These are phyloP conservation scores for Tilletia indica DNA, from an alignment of 1,284 basidiomycete genomes.

Conservation along the genomic window DNA sequence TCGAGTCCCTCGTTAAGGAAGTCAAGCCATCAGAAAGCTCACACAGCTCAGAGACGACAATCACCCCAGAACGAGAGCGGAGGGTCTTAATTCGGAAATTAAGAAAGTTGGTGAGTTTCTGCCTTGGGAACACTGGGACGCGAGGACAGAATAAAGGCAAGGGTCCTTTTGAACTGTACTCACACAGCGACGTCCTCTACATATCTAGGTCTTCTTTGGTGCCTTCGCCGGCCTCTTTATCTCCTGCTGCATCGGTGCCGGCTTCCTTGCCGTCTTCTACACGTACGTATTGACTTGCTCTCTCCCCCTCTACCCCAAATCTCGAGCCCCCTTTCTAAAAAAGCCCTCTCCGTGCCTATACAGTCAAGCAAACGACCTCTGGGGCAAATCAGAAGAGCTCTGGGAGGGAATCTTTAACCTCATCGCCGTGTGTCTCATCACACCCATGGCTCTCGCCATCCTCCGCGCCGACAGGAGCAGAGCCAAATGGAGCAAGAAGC, in stretches of 20 bases:
- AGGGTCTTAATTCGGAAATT: conserved; percentile 31
- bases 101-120: conserved; percentile 37
- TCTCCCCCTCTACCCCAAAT: background rate
- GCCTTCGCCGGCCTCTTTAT: conserved; percentile 42
- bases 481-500: conserved; percentile 49
- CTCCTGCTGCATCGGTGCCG: conserved; percentile 48
- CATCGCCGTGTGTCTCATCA: conserved; percentile 49
- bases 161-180: too few relatives aligned
- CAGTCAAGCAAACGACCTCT: conserved; percentile 61
- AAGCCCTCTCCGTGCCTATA: conserved; percentile 57
- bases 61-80: conserved; percentile 20
- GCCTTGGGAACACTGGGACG: too few relatives aligned
- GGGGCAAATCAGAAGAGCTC: conserved; percentile 57
- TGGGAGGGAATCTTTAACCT: conserved; percentile 55
- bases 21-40: conserved; percentile 20
- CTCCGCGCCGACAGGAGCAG: conserved; percentile 46
- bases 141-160: too few relatives aligned
- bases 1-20: conserved; percentile 43
- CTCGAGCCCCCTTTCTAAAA: background rate
- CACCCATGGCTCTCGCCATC: conserved; percentile 52
- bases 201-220: conserved; percentile 31
- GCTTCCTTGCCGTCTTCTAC: conserved; percentile 53
- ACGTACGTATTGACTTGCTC: conserved; percentile 23
- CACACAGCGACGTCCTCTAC: background rate
- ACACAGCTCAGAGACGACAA: background rate